Evolutionary conservation across 2,329 filamentous ascomycete species (phyloP), one percentile per base, ranked within the genome.

Genomic region (Zasmidium angulare): DNA sequence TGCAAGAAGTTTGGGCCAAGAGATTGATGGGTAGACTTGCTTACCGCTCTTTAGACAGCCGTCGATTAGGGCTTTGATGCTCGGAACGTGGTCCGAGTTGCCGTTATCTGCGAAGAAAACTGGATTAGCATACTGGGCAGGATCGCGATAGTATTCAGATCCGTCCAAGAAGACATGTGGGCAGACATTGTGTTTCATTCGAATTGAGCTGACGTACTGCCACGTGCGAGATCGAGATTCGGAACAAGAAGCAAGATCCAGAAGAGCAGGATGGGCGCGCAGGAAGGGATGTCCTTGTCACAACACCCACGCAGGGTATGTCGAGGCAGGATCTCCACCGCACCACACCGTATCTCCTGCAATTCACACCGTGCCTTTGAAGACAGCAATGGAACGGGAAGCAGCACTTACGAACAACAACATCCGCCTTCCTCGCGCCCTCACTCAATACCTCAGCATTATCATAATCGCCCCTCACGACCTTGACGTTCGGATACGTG

Each of bases 391-490:
- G n/a, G 14, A 21, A 36, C 21, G 20, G 20, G 43, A 43, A 17
- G 12, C 20, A 23, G n/a, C n/a, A 70, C 76, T 58, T 63, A 80
- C 78, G 71, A 60, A 78, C 75, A 14, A 81, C 74, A 56, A 81
- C 77, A 52, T 81, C 77, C 17, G 78, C 77, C 23, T 80, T 79
- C 61, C 74, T 74, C 14, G 77, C 76, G 61, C 79, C 77, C 23
- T 77, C 71, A 55, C 76, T 74, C 31, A 81, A 73, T 24, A 76
- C 49, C 14, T 75, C 71, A 4, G 67, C 63, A 11, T 73, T 75
- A 60, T 81, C 77, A 3, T 81, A 69, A 56, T 77, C 75, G 11
- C 79, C 78, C 31, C 72, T 68, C 3, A 81, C 75, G 9, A 79
- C 68, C 36, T 75, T 72, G 26, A 78, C 72, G 7, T 73, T 70